Conservation (phyloP, 2,329 filamentous ascomycete species). For the Leptographium wingfieldii region DNA sequence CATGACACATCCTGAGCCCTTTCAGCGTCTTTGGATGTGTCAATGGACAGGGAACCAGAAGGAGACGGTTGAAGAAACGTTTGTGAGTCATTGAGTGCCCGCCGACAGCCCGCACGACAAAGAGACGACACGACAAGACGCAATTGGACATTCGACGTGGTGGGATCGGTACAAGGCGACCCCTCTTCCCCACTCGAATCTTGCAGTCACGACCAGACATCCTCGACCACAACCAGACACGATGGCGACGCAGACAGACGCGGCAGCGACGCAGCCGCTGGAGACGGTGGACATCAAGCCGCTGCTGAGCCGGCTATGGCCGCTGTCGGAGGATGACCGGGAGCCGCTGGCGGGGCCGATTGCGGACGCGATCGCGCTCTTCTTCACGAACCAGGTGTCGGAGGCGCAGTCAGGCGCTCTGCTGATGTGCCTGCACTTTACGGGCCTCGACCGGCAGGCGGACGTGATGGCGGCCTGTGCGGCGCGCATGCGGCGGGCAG, state of each 20-base stretch:
- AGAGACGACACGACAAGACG: no score
- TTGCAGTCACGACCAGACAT: neutral
- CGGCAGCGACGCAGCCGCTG: neutral
- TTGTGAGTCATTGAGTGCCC: neutral
- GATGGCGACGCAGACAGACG: slow-evolving; percentile 4
- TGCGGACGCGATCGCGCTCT: slow-evolving; percentile 75
- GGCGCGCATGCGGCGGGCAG: slow-evolving; percentile 68
- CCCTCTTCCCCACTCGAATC: no score
- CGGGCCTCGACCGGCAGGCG: slow-evolving; percentile 67
- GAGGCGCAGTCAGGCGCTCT: slow-evolving; percentile 78
- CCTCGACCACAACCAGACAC: neutral
- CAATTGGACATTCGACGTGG: no score
- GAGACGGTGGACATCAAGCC: slow-evolving; percentile 49
- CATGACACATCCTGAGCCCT: neutral
- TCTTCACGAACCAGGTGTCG: slow-evolving; percentile 85
- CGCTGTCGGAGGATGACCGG: slow-evolving; percentile 24
- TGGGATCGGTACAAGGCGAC: no score
- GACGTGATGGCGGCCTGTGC: slow-evolving; percentile 83
- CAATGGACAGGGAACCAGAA: no score
- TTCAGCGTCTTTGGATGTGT: neutral
- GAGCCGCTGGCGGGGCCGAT: slow-evolving; percentile 66
- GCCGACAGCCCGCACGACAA: no score
- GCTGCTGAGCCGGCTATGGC: slow-evolving; percentile 63
- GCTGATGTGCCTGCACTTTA: slow-evolving; percentile 85
- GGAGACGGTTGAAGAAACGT: no score